These are phyloP conservation scores for Microsporum canis DNA, from an alignment of 2,329 filamentous ascomycete genomes.

Conservation along the genomic window DNA sequence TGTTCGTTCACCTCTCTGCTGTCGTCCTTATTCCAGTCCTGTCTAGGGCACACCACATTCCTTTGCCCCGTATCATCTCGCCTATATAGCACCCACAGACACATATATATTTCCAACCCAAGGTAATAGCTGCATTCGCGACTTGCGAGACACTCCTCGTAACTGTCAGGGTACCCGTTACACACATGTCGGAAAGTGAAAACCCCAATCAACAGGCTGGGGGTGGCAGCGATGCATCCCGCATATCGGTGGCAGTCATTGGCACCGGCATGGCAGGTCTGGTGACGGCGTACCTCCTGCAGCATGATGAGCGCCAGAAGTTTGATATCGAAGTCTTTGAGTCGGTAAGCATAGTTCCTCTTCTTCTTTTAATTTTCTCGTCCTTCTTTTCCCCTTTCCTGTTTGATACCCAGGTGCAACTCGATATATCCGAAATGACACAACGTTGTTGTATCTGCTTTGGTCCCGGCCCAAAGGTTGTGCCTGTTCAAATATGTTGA, in stretches of 20 bases:
- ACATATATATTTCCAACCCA: no score
- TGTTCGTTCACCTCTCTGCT: no score
- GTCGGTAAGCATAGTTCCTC: conserved; percentile 25
- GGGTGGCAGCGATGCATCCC: not conserved
- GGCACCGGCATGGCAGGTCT: conserved; percentile 42
- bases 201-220: not conserved
- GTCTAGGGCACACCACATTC: no score
- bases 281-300: conserved; percentile 37
- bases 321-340: conserved; percentile 39
- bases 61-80: no score
- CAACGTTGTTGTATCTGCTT: not conserved
- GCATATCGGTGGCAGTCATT: conserved; percentile 33
- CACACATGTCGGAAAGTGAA: not conserved
- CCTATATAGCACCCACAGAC: no score
- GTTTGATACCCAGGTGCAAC: not conserved
- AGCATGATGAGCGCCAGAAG: conserved; percentile 29
- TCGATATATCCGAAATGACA: not conserved
- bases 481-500: not conserved
- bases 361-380: not conserved
- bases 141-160: not conserved
- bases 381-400: not conserved
- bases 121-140: not conserved
- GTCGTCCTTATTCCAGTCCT: no score
- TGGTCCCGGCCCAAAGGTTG: not conserved
- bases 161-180: not conserved